Conservation (phyloP, 257 asterid species). For the Jaltomata sinuosa region DNA sequence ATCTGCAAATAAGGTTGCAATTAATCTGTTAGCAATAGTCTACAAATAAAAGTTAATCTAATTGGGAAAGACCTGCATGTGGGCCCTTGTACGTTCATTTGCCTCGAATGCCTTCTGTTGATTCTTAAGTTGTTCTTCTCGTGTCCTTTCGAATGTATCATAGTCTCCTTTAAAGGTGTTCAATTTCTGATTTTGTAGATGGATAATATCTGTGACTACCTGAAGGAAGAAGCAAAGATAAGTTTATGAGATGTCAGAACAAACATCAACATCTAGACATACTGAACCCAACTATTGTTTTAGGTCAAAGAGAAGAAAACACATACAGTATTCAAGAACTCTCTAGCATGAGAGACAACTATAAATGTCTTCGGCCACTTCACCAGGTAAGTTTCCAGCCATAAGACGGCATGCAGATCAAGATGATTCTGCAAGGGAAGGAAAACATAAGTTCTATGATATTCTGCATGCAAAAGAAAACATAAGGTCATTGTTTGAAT, state of each 20-base stretch:
- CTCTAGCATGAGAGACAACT: slow-evolving; percentile 99
- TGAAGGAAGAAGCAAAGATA: slow-evolving; percentile 14
- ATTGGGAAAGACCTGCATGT: slow-evolving; percentile 66
- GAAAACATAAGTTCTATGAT: slow-evolving; percentile 6
- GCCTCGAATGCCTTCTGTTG: slow-evolving; percentile 89
- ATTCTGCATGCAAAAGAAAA: slow-evolving; percentile 11
- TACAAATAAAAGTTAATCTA: neutral
- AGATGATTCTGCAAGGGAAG: slow-evolving; percentile 83
- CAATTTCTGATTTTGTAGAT: slow-evolving; percentile 77
- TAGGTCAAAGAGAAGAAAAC: slow-evolving; percentile 9
- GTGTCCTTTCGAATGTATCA: slow-evolving; percentile 87
- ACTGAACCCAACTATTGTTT: neutral
- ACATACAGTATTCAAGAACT: slow-evolving; percentile 81
- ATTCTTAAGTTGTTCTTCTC: slow-evolving; percentile 87
- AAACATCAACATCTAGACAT: neutral
- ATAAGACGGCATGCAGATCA: slow-evolving; percentile 97
- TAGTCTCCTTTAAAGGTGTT: slow-evolving; percentile 69
- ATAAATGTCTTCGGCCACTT: slow-evolving; percentile 98
- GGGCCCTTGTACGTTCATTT: slow-evolving; percentile 80
- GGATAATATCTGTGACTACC: slow-evolving; percentile 96
- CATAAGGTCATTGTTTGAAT: neutral
- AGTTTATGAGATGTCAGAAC: neutral
- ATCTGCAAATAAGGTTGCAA: neutral
- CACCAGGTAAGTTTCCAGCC: slow-evolving; percentile 91
- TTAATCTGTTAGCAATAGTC: neutral